phyloP scores from a whole-genome alignment of 768 basidiomycete species.

The Termitomyces sp. region DNA sequence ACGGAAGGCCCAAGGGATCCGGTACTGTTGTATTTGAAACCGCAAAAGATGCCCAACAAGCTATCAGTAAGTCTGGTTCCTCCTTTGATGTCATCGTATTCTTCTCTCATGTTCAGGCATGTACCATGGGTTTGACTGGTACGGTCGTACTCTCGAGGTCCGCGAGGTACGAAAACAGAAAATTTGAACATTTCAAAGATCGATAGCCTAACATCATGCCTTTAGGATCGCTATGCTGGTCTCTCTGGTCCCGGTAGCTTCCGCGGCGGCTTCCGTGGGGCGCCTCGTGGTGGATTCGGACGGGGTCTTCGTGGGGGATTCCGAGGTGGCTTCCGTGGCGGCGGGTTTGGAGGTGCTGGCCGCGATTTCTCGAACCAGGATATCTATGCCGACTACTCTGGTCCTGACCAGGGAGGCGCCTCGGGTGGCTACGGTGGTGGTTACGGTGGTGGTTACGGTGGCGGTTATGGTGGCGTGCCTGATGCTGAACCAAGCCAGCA shows the following conservation, averaged over 20 bases:
- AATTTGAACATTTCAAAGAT: neutral
- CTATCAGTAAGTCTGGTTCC: constrained; percentile 75
- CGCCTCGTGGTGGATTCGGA: constrained; percentile 20
- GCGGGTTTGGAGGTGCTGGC: constrained; percentile 50
- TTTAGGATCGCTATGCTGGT: constrained; percentile 84
- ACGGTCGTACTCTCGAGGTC: constrained; percentile 92
- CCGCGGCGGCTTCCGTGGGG: constrained; percentile 48
- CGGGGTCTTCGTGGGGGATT: constrained; percentile 41
- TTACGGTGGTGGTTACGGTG: constrained; percentile 26
- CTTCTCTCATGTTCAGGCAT: constrained; percentile 52
- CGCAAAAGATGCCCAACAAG: constrained; percentile 84
- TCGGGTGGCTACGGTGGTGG: constrained; percentile 33
- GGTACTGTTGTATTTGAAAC: constrained; percentile 98
- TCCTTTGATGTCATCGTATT: neutral
- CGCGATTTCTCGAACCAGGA: constrained; percentile 86
- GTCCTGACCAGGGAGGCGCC: constrained; percentile 68
- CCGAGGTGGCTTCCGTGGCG: constrained; percentile 52
- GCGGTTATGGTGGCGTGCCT: constrained; percentile 25
- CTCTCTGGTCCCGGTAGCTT: constrained; percentile 69
- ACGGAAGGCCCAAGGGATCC: constrained; percentile 92
- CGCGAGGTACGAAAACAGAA: constrained; percentile 62
- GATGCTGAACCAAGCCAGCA: constrained; percentile 90
- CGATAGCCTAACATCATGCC: neutral
- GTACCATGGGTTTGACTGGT: constrained; percentile 98
- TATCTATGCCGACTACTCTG: constrained; percentile 89